Evolutionary conservation across 176 grass and related monocot species (phyloP), one percentile per base, ranked within the genome.

Genomic region (Carex scoparia): DNA sequence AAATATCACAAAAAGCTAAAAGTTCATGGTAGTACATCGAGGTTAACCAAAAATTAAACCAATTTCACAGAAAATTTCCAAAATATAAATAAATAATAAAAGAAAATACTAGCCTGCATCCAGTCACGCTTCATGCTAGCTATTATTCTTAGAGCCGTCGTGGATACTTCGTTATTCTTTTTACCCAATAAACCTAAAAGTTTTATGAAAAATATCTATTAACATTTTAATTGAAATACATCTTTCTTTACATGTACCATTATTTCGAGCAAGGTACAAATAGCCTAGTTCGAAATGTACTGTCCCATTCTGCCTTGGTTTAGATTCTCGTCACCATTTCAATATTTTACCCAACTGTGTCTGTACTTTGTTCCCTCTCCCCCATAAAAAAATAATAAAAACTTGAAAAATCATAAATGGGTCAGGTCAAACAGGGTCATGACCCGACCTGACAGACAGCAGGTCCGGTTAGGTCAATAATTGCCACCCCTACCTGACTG

Each of bases 61-160:
- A 78, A 78, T 78, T 78, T 28, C 49, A 78, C 16, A 15, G 18
- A 65, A 27, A 27, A 81, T 53, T 35, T 51, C 62, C 61, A 49
- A 59, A 74, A 86, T 53, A 49, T 61, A 89, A 28, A 49, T 61
- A 89, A 28, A 87, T 89, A 31, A 23, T 11, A 59, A 72, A 79
- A 49, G 73, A 84, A 86, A 16, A 80, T 68, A 14, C 84, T 93
- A 87, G 61, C 95, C 91, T 94, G 92, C 89, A 94, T 93, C 95
- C 95, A 98, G 69, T 98, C 92, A 77, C 92, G 86, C 83, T 93
- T 94, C 91, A 98, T 98, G 55, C 91, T 90, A 77, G 95, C 92
- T 86, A 94, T 35, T 67, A 94, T 91, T 32, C 85, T 88, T 84
- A 98, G 87, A 89, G 95, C 92, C 9, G 88, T 90, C 33, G 90